Percentiles rank a stretch among this genome's conserved stretches.
These are phyloP conservation scores for Taphrina sp. DNA, from an alignment of 1,139 yeast species.

Conservation along the genomic window DNA sequence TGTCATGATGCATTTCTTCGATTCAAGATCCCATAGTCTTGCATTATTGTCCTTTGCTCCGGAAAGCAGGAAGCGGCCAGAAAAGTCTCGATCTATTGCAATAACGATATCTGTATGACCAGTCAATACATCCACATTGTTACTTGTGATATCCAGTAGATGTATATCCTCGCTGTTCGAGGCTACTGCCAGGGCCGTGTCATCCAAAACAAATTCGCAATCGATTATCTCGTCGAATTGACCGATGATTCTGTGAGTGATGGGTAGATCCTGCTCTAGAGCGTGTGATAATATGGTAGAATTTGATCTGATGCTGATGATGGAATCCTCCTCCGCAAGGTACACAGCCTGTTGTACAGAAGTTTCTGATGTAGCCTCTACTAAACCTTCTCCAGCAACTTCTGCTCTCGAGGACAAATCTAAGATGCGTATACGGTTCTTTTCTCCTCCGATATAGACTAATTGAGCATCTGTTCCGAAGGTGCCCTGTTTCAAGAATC, in stretches of 20 bases:
- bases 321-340: conserved; percentile 35
- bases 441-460: conserved; percentile 79
- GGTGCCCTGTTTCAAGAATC: conserved; percentile 42
- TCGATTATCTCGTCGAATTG: conserved; percentile 96
- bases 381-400: conserved; percentile 36
- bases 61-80: conserved; percentile 86
- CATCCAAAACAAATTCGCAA: conserved; percentile 70
- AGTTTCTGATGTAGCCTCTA: conserved; percentile 37
- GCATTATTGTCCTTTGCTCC: conserved; percentile 92
- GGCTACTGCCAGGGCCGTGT: conserved; percentile 65
- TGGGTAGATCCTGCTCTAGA: conserved; percentile 46
- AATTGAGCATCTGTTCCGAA: conserved; percentile 44
- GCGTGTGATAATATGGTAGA: conserved; percentile 66
- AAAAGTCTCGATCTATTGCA: conserved; percentile 68
- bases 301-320: conserved; percentile 65
- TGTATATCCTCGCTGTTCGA: conserved; percentile 93
- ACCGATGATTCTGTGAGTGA: conserved; percentile 69
- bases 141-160: conserved; percentile 51
- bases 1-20: conserved; percentile 52
- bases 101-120: conserved; percentile 87
- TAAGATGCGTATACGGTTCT: conserved; percentile 65
- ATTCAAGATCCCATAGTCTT: conserved; percentile 60
- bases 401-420: conserved; percentile 43
- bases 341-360: conserved; percentile 36
- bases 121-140: conserved; percentile 63